phyloP scores from a whole-genome alignment of 805 yeast species.

The Grigorovia jiainica region DNA sequence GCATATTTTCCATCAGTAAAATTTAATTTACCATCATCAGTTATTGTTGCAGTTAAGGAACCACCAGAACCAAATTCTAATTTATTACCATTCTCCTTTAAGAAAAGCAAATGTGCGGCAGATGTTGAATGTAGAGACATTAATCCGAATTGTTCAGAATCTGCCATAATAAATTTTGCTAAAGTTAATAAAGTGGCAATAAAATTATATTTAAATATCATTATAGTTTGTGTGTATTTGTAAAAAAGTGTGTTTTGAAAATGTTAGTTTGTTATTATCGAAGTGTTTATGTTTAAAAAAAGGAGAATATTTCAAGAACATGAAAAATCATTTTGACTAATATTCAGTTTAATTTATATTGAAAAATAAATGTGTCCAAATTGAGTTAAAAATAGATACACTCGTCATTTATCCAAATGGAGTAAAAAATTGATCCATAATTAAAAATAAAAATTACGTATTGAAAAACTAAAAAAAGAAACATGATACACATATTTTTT shows the following conservation, averaged over 20 bases:
- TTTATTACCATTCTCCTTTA: conserved; percentile 14
- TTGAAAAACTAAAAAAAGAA: no score
- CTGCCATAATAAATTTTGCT: conserved; percentile 23
- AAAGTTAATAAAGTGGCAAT: conserved; percentile 21
- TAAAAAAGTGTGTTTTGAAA: background rate
- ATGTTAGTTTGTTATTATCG: background rate
- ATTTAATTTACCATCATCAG: conserved; percentile 26
- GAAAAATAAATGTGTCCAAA: no score
- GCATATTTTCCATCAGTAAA: conserved; percentile 25
- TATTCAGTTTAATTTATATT: no score
- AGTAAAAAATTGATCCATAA: no score
- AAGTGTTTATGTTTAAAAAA: background rate
- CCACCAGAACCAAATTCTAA: conserved; percentile 8
- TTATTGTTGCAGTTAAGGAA: conserved; percentile 15
- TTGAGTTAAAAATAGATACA: no score
- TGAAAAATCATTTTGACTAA: background rate
- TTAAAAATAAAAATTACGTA: no score
- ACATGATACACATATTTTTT: no score
- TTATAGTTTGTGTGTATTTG: conserved; percentile 4
- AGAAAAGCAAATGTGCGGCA: conserved; percentile 22
- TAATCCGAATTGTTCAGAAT: conserved; percentile 30
- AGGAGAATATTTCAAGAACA: background rate
- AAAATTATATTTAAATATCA: conserved; percentile 10
- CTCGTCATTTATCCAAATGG: no score
- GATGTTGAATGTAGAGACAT: conserved; percentile 32